Base-by-base conservation (phyloP, 352 stramenopile species). In the Thalassiosira sp. region DNA sequence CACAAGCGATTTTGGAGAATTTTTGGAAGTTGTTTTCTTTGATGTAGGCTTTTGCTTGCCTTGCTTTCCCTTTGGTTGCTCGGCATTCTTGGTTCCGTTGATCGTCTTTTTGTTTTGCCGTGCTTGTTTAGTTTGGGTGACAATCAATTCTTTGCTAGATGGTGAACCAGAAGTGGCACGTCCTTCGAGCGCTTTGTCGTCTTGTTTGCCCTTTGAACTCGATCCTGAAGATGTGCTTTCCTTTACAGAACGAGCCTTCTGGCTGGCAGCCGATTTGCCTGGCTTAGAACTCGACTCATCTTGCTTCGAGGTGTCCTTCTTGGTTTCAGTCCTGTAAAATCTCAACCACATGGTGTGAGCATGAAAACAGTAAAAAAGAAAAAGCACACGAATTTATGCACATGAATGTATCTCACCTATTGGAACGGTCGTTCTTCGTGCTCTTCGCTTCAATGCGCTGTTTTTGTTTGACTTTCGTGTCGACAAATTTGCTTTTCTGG, bases 381-480 rank as follows among this genome's bases (percentile, higher is more conserved):
- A 22, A 65, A 22, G 13, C 13, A 8, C 40, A 37, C 31, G 13
- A 48, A 6, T 18, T 11, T 5, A 54, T 46, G 25, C 2, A 64
- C 45, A 40, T 45, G 5, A 53, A 24, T 22, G n/a, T 40, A 66
- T 57, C 58, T 52, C 43, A 72, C 63, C 63, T 72, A 18, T 28
- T 66, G 10, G 24, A 1, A 61, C 62, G 51, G 5, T 78, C 59
- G 10, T 70, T 61, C 25, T 75, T 75, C 5, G 27, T 11, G 13
- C 22, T n/a, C 52, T 75, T 81, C 16, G 20, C 48, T 42, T 81
- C 72, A 45, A 58, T 74, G 18, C 49, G 64, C 42, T 66, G 48
- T 33, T 72, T 62, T 51, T 53, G 46, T 18, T 75, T 75, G 13
- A 3, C 16, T 67, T 81, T 66, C 18, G 57, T 63, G 3, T 66